Evolutionary conservation across 371 early-diverging fungal genomes (phyloP).

Genomic region (Mucor saturninus): DNA sequence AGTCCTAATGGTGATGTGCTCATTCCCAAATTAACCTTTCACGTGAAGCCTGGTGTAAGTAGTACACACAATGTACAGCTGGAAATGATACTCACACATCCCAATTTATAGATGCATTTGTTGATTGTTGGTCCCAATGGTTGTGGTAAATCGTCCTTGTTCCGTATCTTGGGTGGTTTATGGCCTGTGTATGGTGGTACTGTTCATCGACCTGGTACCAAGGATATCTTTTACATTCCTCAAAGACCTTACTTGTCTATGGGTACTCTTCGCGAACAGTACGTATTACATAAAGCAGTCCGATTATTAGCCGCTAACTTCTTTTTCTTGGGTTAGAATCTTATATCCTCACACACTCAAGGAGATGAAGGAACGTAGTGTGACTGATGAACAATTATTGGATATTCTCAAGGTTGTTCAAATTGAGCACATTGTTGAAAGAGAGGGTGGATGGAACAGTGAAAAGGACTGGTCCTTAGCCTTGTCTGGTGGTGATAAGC

Average conservation of each 20-base stretch:
- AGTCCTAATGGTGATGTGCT: constrained; percentile 97
- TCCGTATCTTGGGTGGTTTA: constrained; percentile 95
- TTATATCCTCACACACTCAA: constrained; percentile 82
- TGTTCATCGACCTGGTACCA: constrained; percentile 78
- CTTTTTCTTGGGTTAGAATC: constrained; percentile 46
- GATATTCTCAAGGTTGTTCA: constrained; percentile 79
- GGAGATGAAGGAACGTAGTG: constrained; percentile 67
- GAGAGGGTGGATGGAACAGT: constrained; percentile 90
- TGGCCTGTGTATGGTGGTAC: constrained; percentile 93
- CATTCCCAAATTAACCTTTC: constrained; percentile 84
- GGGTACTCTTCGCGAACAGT: constrained; percentile 95
- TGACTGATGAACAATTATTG: constrained; percentile 72
- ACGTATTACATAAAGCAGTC: constrained; percentile 13
- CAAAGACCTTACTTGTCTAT: constrained; percentile 94
- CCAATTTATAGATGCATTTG: constrained; percentile 69
- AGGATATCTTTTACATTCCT: constrained; percentile 95
- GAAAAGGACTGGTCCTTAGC: constrained; percentile 87
- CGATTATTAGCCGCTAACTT: not conserved
- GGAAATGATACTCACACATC: not conserved
- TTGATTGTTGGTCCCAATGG: constrained; percentile 98
- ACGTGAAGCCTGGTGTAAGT: constrained; percentile 80
- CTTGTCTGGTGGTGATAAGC: constrained; percentile 87
- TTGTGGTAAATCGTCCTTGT: constrained; percentile 91
- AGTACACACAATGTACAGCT: no score
- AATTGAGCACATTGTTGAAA: constrained; percentile 76